These are phyloP conservation scores for Neotropicomus parvogracilis DNA, from an alignment of 1,284 basidiomycete genomes.

Conservation along the genomic window DNA sequence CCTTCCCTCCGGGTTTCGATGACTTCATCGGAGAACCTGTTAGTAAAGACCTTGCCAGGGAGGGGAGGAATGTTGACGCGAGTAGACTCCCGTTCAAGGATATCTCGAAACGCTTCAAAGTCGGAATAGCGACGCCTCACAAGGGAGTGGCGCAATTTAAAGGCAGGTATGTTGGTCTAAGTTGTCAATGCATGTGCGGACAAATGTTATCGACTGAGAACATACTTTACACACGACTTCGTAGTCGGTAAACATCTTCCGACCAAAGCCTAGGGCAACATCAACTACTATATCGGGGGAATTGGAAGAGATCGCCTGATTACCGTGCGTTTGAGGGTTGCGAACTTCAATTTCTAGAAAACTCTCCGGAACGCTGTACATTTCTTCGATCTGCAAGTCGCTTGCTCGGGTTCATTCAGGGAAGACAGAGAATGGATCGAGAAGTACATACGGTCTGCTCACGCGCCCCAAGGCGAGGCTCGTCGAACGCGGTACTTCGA, in stretches of 20 bases:
- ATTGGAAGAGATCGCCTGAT: constrained; percentile 22
- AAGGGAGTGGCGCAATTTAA: constrained; percentile 92
- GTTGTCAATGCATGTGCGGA: neutral
- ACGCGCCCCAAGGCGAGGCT: constrained; percentile 62
- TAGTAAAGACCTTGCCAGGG: constrained; percentile 95
- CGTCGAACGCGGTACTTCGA: constrained; percentile 69
- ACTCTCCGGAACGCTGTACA: constrained; percentile 96
- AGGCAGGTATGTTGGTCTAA: constrained; percentile 98
- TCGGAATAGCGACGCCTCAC: constrained; percentile 96
- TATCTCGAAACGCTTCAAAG: constrained; percentile 98
- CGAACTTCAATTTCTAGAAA: constrained; percentile 98
- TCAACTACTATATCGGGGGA: constrained; percentile 1
- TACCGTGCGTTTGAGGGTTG: constrained; percentile 96
- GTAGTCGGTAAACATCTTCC: constrained; percentile 99
- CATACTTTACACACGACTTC: constrained; percentile 94
- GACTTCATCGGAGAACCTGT: constrained; percentile 96
- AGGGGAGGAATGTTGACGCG: constrained; percentile 96
- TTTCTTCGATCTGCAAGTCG: constrained; percentile 83
- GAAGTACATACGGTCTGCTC: constrained; percentile 73
- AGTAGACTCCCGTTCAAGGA: constrained; percentile 94
- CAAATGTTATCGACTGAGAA: neutral
- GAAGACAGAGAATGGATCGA: constrained; percentile 17
- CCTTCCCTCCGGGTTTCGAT: constrained; percentile 92
- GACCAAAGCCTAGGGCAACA: constrained; percentile 69
- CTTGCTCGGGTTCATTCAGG: constrained; percentile 35